These are phyloP conservation scores for Spergularia bocconei DNA, from an alignment of 148 eudicot species.

Conservation along the genomic window DNA sequence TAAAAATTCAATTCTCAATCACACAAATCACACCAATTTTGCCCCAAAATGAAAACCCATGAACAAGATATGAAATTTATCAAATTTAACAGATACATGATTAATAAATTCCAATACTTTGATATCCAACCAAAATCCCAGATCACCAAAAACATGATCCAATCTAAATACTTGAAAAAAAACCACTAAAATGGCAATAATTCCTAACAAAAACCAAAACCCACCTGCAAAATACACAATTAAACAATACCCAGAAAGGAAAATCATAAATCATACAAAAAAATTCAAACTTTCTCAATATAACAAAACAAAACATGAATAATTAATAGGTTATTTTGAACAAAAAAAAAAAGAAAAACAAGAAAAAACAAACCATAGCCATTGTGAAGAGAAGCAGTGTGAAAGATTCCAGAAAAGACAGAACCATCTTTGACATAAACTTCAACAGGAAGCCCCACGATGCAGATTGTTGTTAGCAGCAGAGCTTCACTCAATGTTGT, in stretches of 20 bases:
- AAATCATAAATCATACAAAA: not conserved
- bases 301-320: not conserved
- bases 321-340: too few relatives aligned
- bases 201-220: slow-evolving; percentile 24
- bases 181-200: slow-evolving; percentile 4
- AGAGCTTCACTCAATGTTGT: slow-evolving; percentile 49
- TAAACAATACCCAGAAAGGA: slow-evolving; percentile 12
- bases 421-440: slow-evolving; percentile 79
- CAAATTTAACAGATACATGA: not conserved
- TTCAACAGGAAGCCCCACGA: slow-evolving; percentile 79
- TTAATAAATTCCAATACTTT: not conserved
- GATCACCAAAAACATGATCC: slow-evolving; percentile 32
- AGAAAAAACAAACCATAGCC: slow-evolving; percentile 52
- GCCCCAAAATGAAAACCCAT: not conserved
- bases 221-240: slow-evolving; percentile 13
- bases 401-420: slow-evolving; percentile 74
- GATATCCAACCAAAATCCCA: slow-evolving; percentile 9
- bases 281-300: not conserved
- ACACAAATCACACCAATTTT: not conserved
- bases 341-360: slow-evolving; percentile 4
- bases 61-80: not conserved
- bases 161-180: slow-evolving; percentile 18
- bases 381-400: slow-evolving; percentile 56
- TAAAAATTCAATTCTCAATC: not conserved
- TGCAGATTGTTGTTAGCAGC: slow-evolving; percentile 67